Evolutionary conservation across 345 rosid genomes (phyloP).

Genomic region (Eucalyptus lansdowneana): DNA sequence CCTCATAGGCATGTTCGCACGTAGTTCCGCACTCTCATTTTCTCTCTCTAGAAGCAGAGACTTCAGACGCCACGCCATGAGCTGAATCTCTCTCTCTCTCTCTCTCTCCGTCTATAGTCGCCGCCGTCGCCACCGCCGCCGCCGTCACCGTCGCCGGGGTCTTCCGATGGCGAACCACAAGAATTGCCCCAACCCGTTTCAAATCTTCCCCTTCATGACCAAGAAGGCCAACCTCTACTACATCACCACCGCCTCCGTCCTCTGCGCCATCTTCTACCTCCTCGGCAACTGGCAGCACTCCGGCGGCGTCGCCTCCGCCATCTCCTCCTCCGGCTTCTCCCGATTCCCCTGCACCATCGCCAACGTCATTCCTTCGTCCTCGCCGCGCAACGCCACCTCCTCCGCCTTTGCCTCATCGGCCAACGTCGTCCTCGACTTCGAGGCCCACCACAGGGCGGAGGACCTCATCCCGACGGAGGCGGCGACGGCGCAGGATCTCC

Average conservation of each 20-base stretch:
- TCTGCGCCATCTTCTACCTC: constrained; percentile 42
- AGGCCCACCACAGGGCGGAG: constrained; percentile 34
- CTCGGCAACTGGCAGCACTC: constrained; percentile 45
- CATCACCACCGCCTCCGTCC: constrained; percentile 20
- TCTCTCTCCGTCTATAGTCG: not conserved
- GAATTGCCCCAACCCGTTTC: not conserved
- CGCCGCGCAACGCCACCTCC: constrained; percentile 1
- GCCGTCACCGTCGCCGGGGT: no score
- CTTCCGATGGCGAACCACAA: not conserved
- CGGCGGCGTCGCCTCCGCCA: not conserved
- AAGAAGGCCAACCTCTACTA: constrained; percentile 37
- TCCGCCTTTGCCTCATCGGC: not conserved
- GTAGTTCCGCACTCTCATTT: not conserved
- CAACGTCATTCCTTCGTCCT: not conserved
- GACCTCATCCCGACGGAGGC: constrained; percentile 26
- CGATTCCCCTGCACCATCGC: not conserved
- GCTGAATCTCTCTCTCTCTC: not conserved
- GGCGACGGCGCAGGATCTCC: constrained; percentile 14
- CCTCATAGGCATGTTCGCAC: not conserved
- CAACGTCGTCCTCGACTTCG: constrained; percentile 31
- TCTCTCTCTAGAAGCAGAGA: not conserved
- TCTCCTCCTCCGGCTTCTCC: constrained; percentile 21
- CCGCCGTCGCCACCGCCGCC: not conserved
- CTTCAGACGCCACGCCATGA: not conserved
- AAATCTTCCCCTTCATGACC: constrained; percentile 9